Conservation (phyloP, 2,329 filamentous ascomycete genomes). For the Pseudocercospora cruenta region DNA sequence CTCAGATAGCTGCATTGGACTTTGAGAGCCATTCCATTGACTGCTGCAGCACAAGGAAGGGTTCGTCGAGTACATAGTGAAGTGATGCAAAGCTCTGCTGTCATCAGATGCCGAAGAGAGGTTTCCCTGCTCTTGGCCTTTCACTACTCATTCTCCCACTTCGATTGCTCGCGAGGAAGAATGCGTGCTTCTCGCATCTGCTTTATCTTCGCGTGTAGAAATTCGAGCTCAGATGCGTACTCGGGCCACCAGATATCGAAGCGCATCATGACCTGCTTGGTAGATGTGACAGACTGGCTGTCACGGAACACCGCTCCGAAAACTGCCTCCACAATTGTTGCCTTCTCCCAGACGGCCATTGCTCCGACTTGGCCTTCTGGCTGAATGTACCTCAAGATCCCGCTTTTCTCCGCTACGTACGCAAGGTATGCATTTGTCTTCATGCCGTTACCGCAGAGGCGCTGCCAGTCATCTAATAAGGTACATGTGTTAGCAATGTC, state of each 20-base stretch:
- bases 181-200: not conserved
- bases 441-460: no score
- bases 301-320: constrained; percentile 6
- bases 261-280: not conserved
- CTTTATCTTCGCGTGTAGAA: not conserved
- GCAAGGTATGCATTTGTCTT: not conserved
- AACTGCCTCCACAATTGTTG: constrained; percentile 5
- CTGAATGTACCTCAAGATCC: not conserved
- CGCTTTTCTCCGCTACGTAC: not conserved
- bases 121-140: no score
- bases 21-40: no score
- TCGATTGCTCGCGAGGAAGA: not conserved
- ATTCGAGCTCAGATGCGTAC: not conserved
- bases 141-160: no score
- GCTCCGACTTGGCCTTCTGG: not conserved
- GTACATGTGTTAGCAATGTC: no score
- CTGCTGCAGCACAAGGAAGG: no score
- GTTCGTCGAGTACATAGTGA: no score
- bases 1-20: no score
- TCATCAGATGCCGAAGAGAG: no score
- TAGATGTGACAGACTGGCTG: not conserved
- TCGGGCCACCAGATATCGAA: constrained; percentile 2
- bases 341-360: not conserved
- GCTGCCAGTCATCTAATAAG: no score
- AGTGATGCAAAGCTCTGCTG: no score